Evolutionary conservation across 176 grass and related monocot genomes (phyloP).

Genomic region (Themeda triandra): DNA sequence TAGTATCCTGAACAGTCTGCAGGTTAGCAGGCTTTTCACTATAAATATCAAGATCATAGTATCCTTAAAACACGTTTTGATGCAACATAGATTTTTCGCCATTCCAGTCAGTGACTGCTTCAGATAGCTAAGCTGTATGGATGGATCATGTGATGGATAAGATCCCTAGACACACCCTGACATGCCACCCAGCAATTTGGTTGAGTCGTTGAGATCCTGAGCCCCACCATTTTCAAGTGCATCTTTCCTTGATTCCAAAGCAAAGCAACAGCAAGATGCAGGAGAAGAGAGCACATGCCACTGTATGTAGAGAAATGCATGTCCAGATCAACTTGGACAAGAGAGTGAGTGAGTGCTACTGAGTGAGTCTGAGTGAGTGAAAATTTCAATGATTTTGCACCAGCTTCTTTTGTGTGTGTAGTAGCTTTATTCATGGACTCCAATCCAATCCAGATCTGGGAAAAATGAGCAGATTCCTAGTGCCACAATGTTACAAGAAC

Average conservation of each 20-base stretch:
- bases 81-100: neutral
- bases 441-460: constrained; percentile 45
- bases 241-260: constrained; percentile 46
- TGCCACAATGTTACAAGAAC: constrained; percentile 38
- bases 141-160: constrained; percentile 21
- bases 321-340: constrained; percentile 28
- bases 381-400: constrained; percentile 40
- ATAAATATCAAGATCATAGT: constrained; percentile 19
- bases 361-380: constrained; percentile 31
- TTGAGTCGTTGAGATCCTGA: constrained; percentile 37
- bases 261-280: constrained; percentile 17
- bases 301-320: constrained; percentile 15
- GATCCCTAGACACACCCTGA: constrained; percentile 30
- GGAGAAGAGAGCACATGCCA: constrained; percentile 18
- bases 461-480: constrained; percentile 35
- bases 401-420: neutral
- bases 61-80: neutral
- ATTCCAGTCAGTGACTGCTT: neutral
- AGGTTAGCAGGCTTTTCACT: constrained; percentile 1
- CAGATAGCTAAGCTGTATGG: neutral
- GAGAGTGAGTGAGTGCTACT: neutral
- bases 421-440: constrained; percentile 37
- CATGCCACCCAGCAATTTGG: constrained; percentile 31
- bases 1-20: neutral
- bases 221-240: constrained; percentile 54